Evolutionary conservation across 371 early-diverging fungal genomes (phyloP), one percentile per base, ranked within the genome.

Genomic region (Apophysomyces trapeziformis): DNA sequence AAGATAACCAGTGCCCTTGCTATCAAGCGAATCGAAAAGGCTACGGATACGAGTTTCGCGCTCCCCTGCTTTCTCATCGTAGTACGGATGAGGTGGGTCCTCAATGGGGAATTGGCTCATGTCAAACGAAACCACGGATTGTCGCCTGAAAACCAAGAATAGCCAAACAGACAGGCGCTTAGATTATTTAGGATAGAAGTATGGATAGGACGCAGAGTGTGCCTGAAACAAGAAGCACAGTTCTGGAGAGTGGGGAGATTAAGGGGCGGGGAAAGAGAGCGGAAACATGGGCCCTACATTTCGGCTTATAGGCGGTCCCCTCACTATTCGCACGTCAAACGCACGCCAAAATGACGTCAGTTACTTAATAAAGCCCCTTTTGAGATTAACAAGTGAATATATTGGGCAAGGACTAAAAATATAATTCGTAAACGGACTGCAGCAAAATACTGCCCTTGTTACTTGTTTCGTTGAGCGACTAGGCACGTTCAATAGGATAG

Each of bases 11-110:
- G 76, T 68, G 35, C 71, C 65, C 50, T 78, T 70, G 21, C 60
- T 67, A 58, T 84, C 83, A 12, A 86, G 63, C 26, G 79, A 79
- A 56, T 79, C 79, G 50, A 86, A 86, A 41, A 83, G 38, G 59
- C 73, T 74, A 16, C 72, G 76, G 18, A 86, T 79, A 57, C 84
- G 81, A 36, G 60, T 57, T 69, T 79, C 81, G 65, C 84, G 72
- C 58, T 79, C 80, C 12, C 47, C 72, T 41, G 77, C 77, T 60
- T 77, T 81, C 67, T 84, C 84, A 66, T 81, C 81, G 65, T 69
- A 79, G 46, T 80, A 80, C 21, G 81, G 79, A 70, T 81, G 82
- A 47, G 73, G 71, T 64, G 68, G 71, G 58, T 58, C 38, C 6
- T 36, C 58, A 7, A 14, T n/a, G 58, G 58, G 39, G 18, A 35